Base-by-base conservation (phyloP, 1,284 basidiomycete species). In the Pseudomicrostroma phylloplanum region DNA sequence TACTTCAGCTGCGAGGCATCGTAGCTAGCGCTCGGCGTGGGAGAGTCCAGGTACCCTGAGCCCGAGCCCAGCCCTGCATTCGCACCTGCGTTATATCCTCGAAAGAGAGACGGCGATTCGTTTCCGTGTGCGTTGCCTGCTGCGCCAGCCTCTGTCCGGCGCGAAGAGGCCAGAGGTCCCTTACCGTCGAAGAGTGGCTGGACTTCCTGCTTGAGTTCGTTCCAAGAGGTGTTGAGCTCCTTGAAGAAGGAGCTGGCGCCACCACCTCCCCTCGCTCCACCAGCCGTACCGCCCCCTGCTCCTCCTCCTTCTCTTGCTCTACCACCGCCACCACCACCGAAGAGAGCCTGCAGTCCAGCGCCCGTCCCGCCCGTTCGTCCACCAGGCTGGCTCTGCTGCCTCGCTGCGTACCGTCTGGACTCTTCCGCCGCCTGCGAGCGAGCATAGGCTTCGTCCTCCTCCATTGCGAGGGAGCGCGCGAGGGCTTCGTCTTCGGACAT, bases 401-500 rank as follows among this genome's bases (percentile, higher is more conserved):
- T 36, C 51, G 51, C 15, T 15, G 51, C 51, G 21, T 54, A 54
- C 21, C 51, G 4, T 6, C 21, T 15, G 6, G 13, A 15, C 19
- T 54, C 25, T 13, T 25, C 17, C 51, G 13, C 13, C 6, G 51
- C 51, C 21, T 54, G 51, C 2, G 51, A 19, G 21, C 51, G 51
- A 19, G 51, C 51, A 26, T 54, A 54, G 2, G 21, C 21, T 25
- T 54, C 51, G 21, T 54, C 51, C 51, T 54, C 51, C 21, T 54
- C 51, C 51, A 54, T 21, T 4, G 51, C 51, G 7, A 54, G 51
- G 21, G 21, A 23, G 25, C 51, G 51, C 8, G 51, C 51, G 4
- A 54, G 51, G 51, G 51, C 51, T 26, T 54, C 51, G 51, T 54
- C 51, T 15, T 26, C 25, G 21, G 51, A 54, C 25, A 54, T 54